A percentile compares a stretch with the other conserved stretches of the same genome.
These are phyloP conservation scores for Sporothrix pseudoabietina DNA, from an alignment of 2,329 filamentous ascomycete species.

Conservation along the genomic window DNA sequence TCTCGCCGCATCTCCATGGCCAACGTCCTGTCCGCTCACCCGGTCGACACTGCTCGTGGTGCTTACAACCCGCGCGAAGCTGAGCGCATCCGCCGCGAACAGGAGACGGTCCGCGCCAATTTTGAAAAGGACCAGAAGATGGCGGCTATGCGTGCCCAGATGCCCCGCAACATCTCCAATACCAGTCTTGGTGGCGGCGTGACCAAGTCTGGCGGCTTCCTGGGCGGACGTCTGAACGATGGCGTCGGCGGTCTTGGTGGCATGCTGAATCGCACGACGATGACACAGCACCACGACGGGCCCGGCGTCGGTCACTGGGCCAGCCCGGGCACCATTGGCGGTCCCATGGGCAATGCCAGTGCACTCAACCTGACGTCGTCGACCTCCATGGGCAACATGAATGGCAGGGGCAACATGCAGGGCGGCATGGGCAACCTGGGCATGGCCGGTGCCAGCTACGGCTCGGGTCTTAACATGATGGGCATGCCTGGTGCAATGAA, in stretches of 20 bases:
- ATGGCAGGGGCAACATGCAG: not conserved
- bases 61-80: conserved; percentile 45
- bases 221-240: conserved; percentile 58
- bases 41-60: conserved; percentile 42
- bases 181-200: not conserved
- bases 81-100: conserved; percentile 47
- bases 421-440: conserved; percentile 8
- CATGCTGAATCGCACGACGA: conserved; percentile 22
- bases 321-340: conserved; percentile 15
- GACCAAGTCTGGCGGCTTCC: conserved; percentile 49
- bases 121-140: conserved; percentile 53
- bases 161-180: conserved; percentile 44
- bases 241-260: conserved; percentile 48
- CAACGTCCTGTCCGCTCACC: conserved; percentile 56
- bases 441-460: not conserved
- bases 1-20: conserved; percentile 58
- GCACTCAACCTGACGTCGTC: conserved; percentile 13
- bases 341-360: conserved; percentile 33
- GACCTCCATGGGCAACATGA: conserved; percentile 11
- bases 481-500: conserved; percentile 5
- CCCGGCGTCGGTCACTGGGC: conserved; percentile 29
- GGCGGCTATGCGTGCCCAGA: conserved; percentile 52
- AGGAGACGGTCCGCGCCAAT: conserved; percentile 47
- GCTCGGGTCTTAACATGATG: conserved; percentile 8
- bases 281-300: conserved; percentile 22